Conservation (phyloP, 371 early-diverging fungal species). For the Syncephalis plumigaleata region DNA sequence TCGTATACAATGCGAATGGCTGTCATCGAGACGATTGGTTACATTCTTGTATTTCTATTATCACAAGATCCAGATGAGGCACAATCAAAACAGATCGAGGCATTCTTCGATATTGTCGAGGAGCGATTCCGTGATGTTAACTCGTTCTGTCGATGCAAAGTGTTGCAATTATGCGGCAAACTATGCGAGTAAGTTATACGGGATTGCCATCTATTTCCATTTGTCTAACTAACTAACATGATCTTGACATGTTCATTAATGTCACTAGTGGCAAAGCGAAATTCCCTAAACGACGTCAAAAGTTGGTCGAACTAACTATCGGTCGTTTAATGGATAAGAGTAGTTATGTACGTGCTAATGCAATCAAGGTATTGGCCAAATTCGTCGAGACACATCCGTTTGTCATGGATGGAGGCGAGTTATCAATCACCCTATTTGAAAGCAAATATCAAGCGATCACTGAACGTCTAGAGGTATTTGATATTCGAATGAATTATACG, state of each 20-base stretch:
- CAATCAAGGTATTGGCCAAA: conserved; percentile 60
- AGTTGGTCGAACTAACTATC: conserved; percentile 42
- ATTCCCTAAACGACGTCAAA: conserved; percentile 68
- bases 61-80: conserved; percentile 37
- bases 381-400: conserved; percentile 80
- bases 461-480: conserved; percentile 37
- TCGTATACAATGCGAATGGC: conserved; percentile 68
- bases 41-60: conserved; percentile 52
- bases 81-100: conserved; percentile 34
- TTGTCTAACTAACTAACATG: neutral
- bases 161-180: conserved; percentile 67
- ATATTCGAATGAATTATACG: conserved; percentile 7
- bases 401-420: conserved; percentile 67
- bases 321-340: conserved; percentile 82
- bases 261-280: conserved; percentile 22
- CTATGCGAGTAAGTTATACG: conserved; percentile 67
- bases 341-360: conserved; percentile 70
- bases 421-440: conserved; percentile 48
- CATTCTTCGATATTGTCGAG: conserved; percentile 72
- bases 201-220: neutral
- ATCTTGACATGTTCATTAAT: conserved; percentile 3
- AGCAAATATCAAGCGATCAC: conserved; percentile 32
- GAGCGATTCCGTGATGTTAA: conserved; percentile 80
- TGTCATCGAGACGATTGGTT: conserved; percentile 73
- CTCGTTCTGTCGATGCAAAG: conserved; percentile 63